phyloP scores from a whole-genome alignment of 805 yeast genomes.

The Barnettozyma californica region DNA sequence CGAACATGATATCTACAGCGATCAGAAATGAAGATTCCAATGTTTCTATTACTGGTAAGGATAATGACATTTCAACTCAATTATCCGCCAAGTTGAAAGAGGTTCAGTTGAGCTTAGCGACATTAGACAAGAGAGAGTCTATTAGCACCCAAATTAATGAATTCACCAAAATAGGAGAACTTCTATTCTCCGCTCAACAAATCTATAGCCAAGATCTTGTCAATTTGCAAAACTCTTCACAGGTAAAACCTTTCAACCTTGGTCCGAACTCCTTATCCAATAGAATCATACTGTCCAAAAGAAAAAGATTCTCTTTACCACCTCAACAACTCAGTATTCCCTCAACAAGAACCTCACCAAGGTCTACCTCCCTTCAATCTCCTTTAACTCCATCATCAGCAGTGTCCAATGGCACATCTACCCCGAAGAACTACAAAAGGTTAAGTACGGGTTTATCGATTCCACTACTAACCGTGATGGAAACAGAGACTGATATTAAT shows the following conservation, averaged over 20 bases:
- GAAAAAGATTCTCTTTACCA: constrained; percentile 23
- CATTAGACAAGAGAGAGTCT: constrained; percentile 5
- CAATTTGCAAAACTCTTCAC: constrained; percentile 3
- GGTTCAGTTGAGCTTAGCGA: constrained; percentile 6
- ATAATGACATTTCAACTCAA: background rate
- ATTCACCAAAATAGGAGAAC: constrained; percentile 7
- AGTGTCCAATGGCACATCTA: background rate
- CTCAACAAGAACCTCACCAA: constrained; percentile 5
- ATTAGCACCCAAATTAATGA: constrained; percentile 9
- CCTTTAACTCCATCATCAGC: constrained; percentile 4
- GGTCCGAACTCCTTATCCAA: background rate
- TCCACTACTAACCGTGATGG: constrained; percentile 26
- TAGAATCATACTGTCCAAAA: constrained; percentile 7
- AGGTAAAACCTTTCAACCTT: constrained; percentile 13
- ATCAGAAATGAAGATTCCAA: background rate
- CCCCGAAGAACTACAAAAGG: constrained; percentile 19
- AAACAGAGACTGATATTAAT: constrained; percentile 10
- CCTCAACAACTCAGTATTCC: constrained; percentile 9
- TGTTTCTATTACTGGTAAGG: background rate
- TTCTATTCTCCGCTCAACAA: constrained; percentile 4
- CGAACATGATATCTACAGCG: background rate
- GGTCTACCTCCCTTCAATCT: constrained; percentile 8
- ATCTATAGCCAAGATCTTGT: constrained; percentile 4
- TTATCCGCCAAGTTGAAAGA: constrained; percentile 7
- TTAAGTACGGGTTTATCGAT: constrained; percentile 25